Conservation (phyloP, 345 rosid genomes). For the Firmiana major region DNA sequence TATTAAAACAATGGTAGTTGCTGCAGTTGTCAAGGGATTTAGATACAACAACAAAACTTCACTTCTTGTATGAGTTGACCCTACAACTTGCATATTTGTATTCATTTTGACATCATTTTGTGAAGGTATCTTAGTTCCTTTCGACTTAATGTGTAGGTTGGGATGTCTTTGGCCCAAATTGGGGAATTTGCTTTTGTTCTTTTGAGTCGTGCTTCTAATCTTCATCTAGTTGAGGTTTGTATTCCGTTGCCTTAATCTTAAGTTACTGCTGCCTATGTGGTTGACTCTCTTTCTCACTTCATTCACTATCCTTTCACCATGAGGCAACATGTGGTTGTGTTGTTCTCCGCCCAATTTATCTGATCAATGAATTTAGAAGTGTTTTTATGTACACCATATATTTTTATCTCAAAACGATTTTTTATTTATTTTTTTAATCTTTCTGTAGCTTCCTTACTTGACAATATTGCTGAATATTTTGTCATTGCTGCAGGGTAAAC, state of each 20-base stretch:
- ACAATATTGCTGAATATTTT: neutral
- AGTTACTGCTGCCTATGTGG: neutral
- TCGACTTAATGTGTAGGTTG: constrained; percentile 41
- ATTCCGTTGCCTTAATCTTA: neutral
- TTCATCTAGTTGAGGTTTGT: constrained; percentile 87
- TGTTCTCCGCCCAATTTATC: neutral
- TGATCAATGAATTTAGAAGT: neutral
- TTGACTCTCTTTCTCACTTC: neutral
- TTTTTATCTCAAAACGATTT: neutral
- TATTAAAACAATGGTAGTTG: constrained; percentile 52
- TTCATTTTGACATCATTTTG: neutral
- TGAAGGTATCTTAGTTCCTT: constrained; percentile 11
- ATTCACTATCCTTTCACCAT: neutral
- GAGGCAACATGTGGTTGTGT: neutral
- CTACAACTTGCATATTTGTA: neutral
- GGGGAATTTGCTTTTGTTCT: constrained; percentile 98
- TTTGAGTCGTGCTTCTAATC: constrained; percentile 96
- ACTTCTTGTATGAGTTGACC: constrained; percentile 48
- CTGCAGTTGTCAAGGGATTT: constrained; percentile 62
- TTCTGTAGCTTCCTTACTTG: neutral
- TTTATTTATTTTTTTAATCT: neutral
- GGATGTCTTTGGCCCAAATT: constrained; percentile 92
- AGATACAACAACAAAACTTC: constrained; percentile 69
- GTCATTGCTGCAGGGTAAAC: constrained; percentile 56
- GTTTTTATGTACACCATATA: neutral